These are phyloP conservation scores for Paraconiothyrium sp. DNA, from an alignment of 2,329 filamentous ascomycete genomes.

Conservation along the genomic window DNA sequence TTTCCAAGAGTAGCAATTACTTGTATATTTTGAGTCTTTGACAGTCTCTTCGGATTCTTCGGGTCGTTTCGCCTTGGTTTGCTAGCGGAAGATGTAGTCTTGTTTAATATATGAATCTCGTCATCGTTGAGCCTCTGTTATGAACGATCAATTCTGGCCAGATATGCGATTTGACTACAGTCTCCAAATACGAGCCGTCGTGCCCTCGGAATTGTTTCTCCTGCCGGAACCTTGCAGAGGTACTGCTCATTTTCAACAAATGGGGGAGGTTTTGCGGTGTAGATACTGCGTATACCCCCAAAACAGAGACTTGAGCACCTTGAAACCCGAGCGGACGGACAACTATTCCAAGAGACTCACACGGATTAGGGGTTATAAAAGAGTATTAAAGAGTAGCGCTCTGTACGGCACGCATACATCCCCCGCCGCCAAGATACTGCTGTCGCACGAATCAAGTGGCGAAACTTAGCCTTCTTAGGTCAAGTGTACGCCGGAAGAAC, in stretches of 20 bases:
- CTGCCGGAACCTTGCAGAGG: not conserved
- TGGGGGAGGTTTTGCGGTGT: not conserved
- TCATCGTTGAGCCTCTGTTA: not conserved
- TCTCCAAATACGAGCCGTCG: not conserved
- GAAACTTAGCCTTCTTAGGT: slow-evolving; percentile 13
- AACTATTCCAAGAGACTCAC: not conserved
- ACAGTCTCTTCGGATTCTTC: not conserved
- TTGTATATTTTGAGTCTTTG: not conserved
- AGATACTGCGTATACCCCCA: not conserved
- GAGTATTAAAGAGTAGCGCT: not conserved
- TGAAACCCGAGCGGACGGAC: not conserved
- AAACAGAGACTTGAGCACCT: not conserved
- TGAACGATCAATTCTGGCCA: not conserved
- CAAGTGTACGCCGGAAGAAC: slow-evolving; percentile 20
- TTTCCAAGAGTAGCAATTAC: not conserved
- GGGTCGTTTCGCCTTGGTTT: not conserved
- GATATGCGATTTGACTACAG: not conserved
- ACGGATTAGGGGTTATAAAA: not conserved
- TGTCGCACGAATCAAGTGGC: not conserved
- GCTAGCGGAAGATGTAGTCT: slow-evolving; percentile 6
- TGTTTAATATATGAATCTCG: slow-evolving; percentile 13
- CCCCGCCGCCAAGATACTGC: slow-evolving; percentile 12
- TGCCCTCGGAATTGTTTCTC: not conserved
- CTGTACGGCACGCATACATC: not conserved
- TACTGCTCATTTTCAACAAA: not conserved